phyloP scores from a whole-genome alignment of 2,329 filamentous ascomycete genomes.

The Tympanopsis confertula region DNA sequence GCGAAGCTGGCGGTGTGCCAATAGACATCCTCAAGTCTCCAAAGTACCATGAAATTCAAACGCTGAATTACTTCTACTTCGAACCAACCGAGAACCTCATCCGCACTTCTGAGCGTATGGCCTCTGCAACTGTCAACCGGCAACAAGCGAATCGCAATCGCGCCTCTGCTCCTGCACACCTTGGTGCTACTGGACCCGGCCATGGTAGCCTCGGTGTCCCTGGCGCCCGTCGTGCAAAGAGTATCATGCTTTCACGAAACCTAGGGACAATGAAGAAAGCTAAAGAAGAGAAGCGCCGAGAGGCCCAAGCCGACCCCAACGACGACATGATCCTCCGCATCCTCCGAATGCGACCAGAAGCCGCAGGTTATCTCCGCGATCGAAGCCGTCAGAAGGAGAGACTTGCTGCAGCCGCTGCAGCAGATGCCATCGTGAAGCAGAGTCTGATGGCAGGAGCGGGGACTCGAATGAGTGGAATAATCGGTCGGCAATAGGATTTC shows the following conservation, averaged over 20 bases:
- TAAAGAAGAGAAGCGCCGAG: slow-evolving; percentile 64
- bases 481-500: neutral
- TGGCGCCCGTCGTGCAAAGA: slow-evolving; percentile 24
- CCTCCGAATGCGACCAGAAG: slow-evolving; percentile 61
- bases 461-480: neutral
- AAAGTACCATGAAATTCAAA: slow-evolving; percentile 66
- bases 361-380: slow-evolving; percentile 56
- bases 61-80: slow-evolving; percentile 68
- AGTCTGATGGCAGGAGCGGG: slow-evolving; percentile 30
- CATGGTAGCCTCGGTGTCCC: slow-evolving; percentile 30
- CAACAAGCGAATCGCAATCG: neutral
- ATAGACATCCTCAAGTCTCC: slow-evolving; percentile 62
- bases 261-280: slow-evolving; percentile 65
- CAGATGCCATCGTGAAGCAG: slow-evolving; percentile 63
- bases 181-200: slow-evolving; percentile 40
- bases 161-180: slow-evolving; percentile 34
- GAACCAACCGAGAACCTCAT: slow-evolving; percentile 62
- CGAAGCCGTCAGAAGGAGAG: slow-evolving; percentile 64
- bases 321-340: slow-evolving; percentile 69
- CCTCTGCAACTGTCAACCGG: slow-evolving; percentile 44
- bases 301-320: slow-evolving; percentile 63
- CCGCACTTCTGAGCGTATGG: slow-evolving; percentile 62
- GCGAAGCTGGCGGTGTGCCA: slow-evolving; percentile 56
- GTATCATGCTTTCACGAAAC: slow-evolving; percentile 59
- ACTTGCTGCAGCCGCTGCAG: slow-evolving; percentile 58